phyloP scores from a whole-genome alignment of 208 protist species.

The Trypanosoma congolense region DNA sequence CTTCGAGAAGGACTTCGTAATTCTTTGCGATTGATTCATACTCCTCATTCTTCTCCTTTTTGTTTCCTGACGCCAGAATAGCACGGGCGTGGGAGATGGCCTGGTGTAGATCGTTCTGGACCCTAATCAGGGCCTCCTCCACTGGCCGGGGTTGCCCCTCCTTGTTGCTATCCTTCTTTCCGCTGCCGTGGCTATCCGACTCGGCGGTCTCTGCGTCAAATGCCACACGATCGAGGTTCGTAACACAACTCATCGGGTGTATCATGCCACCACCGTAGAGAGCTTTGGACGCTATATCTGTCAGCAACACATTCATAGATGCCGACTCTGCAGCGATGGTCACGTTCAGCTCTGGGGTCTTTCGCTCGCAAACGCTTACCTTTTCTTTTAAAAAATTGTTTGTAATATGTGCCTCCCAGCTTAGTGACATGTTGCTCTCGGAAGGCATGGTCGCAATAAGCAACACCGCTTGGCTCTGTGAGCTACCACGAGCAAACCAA shows the following conservation, averaged over 20 bases:
- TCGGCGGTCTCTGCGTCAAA: constrained; percentile 28
- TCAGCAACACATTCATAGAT: constrained; percentile 60
- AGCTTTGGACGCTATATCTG: constrained; percentile 43
- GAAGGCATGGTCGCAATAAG: constrained; percentile 32
- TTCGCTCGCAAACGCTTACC: not conserved
- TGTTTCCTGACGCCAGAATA: constrained; percentile 10
- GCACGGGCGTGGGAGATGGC: constrained; percentile 19
- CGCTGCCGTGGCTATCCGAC: not conserved
- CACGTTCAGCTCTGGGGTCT: constrained; percentile 6
- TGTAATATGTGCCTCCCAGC: constrained; percentile 23
- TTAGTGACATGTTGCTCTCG: constrained; percentile 24
- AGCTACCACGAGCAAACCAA: constrained; percentile 31
- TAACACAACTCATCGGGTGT: constrained; percentile 40
- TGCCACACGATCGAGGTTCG: constrained; percentile 69
- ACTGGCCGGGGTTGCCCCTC: constrained; percentile 16
- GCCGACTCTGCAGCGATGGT: constrained; percentile 25
- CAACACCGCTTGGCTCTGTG: constrained; percentile 27
- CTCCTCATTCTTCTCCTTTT: constrained; percentile 23
- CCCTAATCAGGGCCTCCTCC: constrained; percentile 24
- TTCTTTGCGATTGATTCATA: constrained; percentile 27
- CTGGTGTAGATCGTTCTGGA: constrained; percentile 33
- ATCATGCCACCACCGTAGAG: constrained; percentile 46
- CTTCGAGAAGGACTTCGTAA: constrained; percentile 34
- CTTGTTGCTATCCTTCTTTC: constrained; percentile 4
- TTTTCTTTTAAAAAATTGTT: constrained; percentile 8